Conservation (phyloP, 805 yeast genomes). For the Cyberlindnera mycetangii region DNA sequence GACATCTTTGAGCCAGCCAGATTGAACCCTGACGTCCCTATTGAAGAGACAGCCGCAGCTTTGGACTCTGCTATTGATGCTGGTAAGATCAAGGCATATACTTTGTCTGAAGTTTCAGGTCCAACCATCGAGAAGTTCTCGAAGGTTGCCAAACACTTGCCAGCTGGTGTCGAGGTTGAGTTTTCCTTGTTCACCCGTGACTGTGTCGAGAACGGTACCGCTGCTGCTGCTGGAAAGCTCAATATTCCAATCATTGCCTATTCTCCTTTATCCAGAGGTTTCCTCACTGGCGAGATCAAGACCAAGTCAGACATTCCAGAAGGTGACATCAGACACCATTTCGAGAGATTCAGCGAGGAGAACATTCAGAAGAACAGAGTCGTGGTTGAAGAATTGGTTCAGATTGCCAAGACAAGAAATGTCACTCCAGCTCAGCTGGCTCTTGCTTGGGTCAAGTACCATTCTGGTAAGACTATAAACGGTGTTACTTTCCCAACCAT, state of each 20-base stretch:
- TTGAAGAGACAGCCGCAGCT: conserved; percentile 55
- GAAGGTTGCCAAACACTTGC: conserved; percentile 44
- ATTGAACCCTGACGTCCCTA: conserved; percentile 52
- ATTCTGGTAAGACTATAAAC: conserved; percentile 27
- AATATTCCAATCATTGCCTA: conserved; percentile 72
- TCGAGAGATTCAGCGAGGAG: conserved; percentile 61
- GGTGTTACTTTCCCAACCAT: conserved; percentile 45
- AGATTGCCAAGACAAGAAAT: conserved; percentile 43
- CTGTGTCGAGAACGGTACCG: conserved; percentile 58
- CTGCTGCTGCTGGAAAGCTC: conserved; percentile 52
- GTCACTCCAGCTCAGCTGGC: conserved; percentile 65
- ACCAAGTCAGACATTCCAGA: conserved; percentile 45
- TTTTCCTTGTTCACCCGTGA: conserved; percentile 69
- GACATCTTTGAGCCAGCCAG: conserved; percentile 75
- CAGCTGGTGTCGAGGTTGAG: conserved; percentile 75
- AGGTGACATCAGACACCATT: conserved; percentile 49
- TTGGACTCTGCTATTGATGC: conserved; percentile 56
- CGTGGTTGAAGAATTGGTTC: conserved; percentile 48
- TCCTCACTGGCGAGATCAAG: conserved; percentile 61
- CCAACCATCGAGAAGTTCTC: conserved; percentile 59
- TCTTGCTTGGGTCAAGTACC: conserved; percentile 59
- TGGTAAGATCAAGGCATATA: conserved; percentile 67
- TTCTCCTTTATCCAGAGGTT: conserved; percentile 81
- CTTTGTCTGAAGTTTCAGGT: conserved; percentile 71
- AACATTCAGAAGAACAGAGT: conserved; percentile 52